A percentile compares a stretch with the other conserved stretches of the same genome.
phyloP scores from a whole-genome alignment of 2,329 filamentous ascomycete genomes.

The Cladosporium sp. region DNA sequence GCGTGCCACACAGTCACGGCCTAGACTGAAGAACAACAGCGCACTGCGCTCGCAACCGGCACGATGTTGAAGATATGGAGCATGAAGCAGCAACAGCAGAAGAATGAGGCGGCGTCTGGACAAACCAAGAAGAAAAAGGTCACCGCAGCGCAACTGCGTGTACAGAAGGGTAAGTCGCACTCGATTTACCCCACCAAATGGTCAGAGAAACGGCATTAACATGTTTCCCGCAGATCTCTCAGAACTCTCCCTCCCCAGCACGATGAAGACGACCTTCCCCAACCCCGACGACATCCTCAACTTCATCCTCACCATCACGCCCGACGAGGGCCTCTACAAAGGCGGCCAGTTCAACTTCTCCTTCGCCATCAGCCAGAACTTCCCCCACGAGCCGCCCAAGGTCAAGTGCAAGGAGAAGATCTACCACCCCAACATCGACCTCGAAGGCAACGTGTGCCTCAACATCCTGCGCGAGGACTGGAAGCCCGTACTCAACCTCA shows the following conservation, averaged over 20 bases:
- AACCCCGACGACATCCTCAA: slow-evolving; percentile 82
- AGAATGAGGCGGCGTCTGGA: slow-evolving; percentile 77
- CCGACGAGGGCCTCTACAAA: slow-evolving; percentile 86
- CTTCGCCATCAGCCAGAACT: slow-evolving; percentile 90
- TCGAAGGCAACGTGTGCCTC: slow-evolving; percentile 95
- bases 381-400: slow-evolving; percentile 95
- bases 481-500: slow-evolving; percentile 96
- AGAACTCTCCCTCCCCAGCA: slow-evolving; percentile 71
- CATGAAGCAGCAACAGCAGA: slow-evolving; percentile 93
- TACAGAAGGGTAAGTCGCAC: slow-evolving; percentile 75
- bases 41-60: slow-evolving; percentile 19
- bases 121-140: slow-evolving; percentile 93
- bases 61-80: slow-evolving; percentile 99
- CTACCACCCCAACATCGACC: slow-evolving; percentile 97
- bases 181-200: too few species aligned
- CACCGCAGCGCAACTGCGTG: slow-evolving; percentile 87
- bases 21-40: not conserved
- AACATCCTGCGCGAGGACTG: slow-evolving; percentile 98
- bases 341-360: slow-evolving; percentile 81
- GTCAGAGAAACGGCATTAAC: not conserved
- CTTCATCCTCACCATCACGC: slow-evolving; percentile 75
- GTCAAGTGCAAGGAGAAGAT: slow-evolving; percentile 97
- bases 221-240: slow-evolving; percentile 60
- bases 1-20: slow-evolving; percentile 10
- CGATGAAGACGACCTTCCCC: slow-evolving; percentile 76